Evolutionary conservation across 129 eudicot genomes (phyloP).

Genomic region (Kitagawia praeruptora): DNA sequence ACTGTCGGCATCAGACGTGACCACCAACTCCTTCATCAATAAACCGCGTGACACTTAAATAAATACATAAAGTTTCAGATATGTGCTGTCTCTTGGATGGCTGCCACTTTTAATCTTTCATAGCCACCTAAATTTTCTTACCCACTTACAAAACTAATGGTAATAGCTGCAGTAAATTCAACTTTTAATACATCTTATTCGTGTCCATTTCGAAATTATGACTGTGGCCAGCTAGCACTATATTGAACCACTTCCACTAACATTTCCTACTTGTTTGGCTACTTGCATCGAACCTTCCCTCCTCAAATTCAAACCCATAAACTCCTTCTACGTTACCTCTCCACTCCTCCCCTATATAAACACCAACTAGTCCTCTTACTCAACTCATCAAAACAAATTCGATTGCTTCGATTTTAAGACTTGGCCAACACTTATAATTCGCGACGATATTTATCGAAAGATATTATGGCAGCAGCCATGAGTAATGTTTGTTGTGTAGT

Average conservation of each 20-base stretch:
- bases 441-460: too few relatives aligned
- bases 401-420: background rate
- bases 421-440: background rate
- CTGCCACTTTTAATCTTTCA: background rate
- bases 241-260: background rate
- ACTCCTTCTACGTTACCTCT: too few relatives aligned
- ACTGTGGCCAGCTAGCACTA: background rate
- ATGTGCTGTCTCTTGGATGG: slow-evolving; percentile 4
- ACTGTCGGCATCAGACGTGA: slow-evolving; percentile 1
- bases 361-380: background rate
- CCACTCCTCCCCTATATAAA: background rate
- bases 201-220: background rate
- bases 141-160: background rate
- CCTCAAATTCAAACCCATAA: background rate
- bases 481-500: background rate
- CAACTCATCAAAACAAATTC: background rate
- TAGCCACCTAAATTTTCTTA: background rate
- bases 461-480: background rate
- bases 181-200: background rate
- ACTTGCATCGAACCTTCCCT: background rate
- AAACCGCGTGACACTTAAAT: slow-evolving; percentile 6
- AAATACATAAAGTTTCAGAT: background rate
- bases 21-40: background rate
- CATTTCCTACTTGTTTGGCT: background rate
- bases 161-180: background rate